Conservation (phyloP, 176 grass and related monocot genomes). For the Ananas comosus region DNA sequence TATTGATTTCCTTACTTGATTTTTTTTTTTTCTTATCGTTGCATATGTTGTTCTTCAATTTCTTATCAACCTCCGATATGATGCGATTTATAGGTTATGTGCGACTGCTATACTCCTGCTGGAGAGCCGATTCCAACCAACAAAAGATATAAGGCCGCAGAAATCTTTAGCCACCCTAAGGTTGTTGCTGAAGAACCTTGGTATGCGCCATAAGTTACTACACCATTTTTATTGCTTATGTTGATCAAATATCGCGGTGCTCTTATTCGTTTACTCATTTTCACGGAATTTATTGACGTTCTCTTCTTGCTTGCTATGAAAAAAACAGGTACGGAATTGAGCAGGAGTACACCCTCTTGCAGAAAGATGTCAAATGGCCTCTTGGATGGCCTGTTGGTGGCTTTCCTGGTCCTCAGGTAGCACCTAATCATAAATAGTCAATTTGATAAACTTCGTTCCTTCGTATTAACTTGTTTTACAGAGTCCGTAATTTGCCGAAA, state of each 20-base stretch:
- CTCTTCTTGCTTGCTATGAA: neutral
- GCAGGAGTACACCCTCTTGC: constrained; percentile 97
- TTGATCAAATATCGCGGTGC: neutral
- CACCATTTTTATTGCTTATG: neutral
- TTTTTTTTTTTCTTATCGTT: neutral
- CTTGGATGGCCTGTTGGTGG: constrained; percentile 95
- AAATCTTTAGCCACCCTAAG: constrained; percentile 70
- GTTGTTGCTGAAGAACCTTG: constrained; percentile 73
- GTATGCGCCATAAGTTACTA: constrained; percentile 24
- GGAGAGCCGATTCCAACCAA: constrained; percentile 92
- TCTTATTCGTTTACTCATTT: too few species aligned
- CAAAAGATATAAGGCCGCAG: constrained; percentile 67
- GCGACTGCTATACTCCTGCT: constrained; percentile 94
- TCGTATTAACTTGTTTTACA: too few species aligned
- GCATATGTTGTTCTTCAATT: neutral
- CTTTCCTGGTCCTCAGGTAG: constrained; percentile 88
- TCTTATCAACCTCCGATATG: neutral
- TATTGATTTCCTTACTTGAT: neutral
- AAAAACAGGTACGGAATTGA: constrained; percentile 86
- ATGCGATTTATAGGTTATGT: constrained; percentile 62
- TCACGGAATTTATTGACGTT: neutral
- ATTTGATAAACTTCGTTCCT: too few species aligned
- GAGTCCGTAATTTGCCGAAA: too few species aligned
- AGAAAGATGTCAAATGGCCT: constrained; percentile 91
- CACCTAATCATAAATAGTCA: neutral